phyloP scores from a whole-genome alignment of 352 stramenopile species.

The Albugo candida region DNA sequence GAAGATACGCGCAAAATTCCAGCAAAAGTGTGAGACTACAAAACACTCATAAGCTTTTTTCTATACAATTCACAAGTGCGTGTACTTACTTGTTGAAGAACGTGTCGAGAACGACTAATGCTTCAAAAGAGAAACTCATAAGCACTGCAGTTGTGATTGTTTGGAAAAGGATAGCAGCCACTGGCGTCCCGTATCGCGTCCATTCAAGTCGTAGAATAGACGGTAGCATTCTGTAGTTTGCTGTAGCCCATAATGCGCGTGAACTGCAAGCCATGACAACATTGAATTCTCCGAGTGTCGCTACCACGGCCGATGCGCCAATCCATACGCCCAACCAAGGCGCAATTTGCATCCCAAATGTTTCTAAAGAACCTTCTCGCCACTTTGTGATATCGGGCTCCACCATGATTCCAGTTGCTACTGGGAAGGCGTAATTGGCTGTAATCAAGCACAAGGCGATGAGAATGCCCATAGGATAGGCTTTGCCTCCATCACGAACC shows the following conservation, averaged over 20 bases:
- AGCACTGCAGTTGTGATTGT: constrained; percentile 48
- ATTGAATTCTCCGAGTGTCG: constrained; percentile 70
- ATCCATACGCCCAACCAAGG: constrained; percentile 71
- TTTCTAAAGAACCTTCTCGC: constrained; percentile 56
- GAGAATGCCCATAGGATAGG: constrained; percentile 66
- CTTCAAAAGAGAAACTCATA: constrained; percentile 75
- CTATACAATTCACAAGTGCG: not conserved
- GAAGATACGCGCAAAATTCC: constrained; percentile 70
- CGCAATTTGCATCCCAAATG: constrained; percentile 45
- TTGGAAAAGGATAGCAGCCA: constrained; percentile 59
- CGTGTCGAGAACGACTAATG: constrained; percentile 62
- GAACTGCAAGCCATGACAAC: constrained; percentile 74
- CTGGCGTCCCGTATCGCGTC: constrained; percentile 55
- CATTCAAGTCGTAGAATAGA: constrained; percentile 34
- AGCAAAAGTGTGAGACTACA: constrained; percentile 48
- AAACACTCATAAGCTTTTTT: not conserved
- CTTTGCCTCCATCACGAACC: constrained; percentile 57
- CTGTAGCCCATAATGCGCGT: constrained; percentile 56
- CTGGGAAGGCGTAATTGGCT: constrained; percentile 72
- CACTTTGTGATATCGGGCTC: constrained; percentile 43
- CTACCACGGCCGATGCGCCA: constrained; percentile 47
- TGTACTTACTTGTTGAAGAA: constrained; percentile 75
- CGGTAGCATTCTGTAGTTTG: constrained; percentile 75
- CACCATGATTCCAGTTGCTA: constrained; percentile 60
- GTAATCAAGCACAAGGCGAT: constrained; percentile 70